A percentile compares a stretch with the other conserved stretches of the same genome.
These are phyloP conservation scores for Mallotus japonicus DNA, from an alignment of 441 rosid species.

Conservation along the genomic window DNA sequence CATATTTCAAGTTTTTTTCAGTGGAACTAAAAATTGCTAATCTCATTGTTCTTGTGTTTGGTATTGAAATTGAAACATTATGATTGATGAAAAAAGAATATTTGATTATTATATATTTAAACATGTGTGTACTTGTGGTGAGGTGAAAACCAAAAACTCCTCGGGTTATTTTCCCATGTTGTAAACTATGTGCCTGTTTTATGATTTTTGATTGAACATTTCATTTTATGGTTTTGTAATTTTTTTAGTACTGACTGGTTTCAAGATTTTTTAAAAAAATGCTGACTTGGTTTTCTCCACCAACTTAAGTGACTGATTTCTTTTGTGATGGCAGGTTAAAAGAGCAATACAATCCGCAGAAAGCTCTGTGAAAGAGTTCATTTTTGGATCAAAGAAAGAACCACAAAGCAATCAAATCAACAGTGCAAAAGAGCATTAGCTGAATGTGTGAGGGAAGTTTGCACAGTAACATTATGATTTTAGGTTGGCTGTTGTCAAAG, in stretches of 20 bases:
- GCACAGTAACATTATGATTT: constrained; percentile 5
- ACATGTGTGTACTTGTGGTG: neutral
- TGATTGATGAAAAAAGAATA: no score
- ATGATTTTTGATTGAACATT: neutral
- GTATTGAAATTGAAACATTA: neutral
- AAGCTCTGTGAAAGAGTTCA: constrained; percentile 48
- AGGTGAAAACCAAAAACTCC: neutral
- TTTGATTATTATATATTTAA: no score
- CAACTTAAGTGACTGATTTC: neutral
- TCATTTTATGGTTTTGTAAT: neutral
- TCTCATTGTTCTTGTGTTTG: neutral
- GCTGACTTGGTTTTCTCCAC: neutral
- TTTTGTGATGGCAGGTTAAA: constrained; percentile 54
- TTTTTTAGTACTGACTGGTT: neutral
- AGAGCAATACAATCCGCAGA: constrained; percentile 53
- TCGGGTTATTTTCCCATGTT: neutral
- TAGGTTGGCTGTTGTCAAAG: constrained; percentile 8
- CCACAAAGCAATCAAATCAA: constrained; percentile 26
- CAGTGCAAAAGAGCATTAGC: constrained; percentile 25
- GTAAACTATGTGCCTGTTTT: neutral
- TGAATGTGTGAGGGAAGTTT: constrained; percentile 9
- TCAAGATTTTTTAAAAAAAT: neutral
- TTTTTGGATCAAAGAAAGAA: constrained; percentile 52
- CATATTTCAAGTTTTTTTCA: neutral
- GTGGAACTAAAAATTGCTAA: neutral